These are phyloP conservation scores for Ceratobasidium sp. DNA, from an alignment of 1,284 basidiomycete genomes.

Conservation along the genomic window DNA sequence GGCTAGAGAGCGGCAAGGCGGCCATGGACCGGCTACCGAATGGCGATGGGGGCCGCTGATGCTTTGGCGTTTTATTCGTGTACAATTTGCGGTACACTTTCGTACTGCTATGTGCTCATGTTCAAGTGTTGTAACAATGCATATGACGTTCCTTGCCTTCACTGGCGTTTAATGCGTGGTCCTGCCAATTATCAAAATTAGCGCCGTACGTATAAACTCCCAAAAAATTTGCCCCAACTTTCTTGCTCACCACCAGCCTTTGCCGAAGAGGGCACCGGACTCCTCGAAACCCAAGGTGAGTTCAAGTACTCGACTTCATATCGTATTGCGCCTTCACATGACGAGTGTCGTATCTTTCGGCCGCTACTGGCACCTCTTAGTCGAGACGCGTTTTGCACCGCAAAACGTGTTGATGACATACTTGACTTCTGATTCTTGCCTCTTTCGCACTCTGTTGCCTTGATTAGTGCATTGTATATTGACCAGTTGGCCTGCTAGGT, in stretches of 20 bases:
- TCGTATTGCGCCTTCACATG: slow-evolving; percentile 2
- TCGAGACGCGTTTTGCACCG: slow-evolving; percentile 44
- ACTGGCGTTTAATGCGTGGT: neutral
- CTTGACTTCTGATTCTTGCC: slow-evolving; percentile 44
- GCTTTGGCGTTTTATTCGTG: neutral
- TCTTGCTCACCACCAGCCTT: slow-evolving; percentile 6
- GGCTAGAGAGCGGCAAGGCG: slow-evolving; percentile 82
- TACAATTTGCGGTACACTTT: slow-evolving; percentile 14
- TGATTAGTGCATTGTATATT: slow-evolving; percentile 9
- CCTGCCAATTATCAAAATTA: slow-evolving; percentile 17
- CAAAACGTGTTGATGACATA: slow-evolving; percentile 46
- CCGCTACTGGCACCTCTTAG: slow-evolving; percentile 45
- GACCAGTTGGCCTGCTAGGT: slow-evolving; percentile 6
- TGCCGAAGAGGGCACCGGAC: neutral
- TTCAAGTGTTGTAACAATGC: slow-evolving; percentile 20
- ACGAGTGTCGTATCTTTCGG: slow-evolving; percentile 43
- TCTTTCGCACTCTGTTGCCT: slow-evolving; percentile 6
- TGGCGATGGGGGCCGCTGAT: slow-evolving; percentile 35
- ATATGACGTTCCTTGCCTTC: slow-evolving; percentile 29
- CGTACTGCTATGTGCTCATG: slow-evolving; percentile 24
- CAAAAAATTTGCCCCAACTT: slow-evolving; percentile 10
- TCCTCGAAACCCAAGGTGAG: slow-evolving; percentile 14
- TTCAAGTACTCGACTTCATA: neutral
- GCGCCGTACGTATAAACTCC: slow-evolving; percentile 11
- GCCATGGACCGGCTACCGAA: slow-evolving; percentile 62